phyloP scores from a whole-genome alignment of 2,329 filamentous ascomycete species.

The Allantophomopsis lycopodina region DNA sequence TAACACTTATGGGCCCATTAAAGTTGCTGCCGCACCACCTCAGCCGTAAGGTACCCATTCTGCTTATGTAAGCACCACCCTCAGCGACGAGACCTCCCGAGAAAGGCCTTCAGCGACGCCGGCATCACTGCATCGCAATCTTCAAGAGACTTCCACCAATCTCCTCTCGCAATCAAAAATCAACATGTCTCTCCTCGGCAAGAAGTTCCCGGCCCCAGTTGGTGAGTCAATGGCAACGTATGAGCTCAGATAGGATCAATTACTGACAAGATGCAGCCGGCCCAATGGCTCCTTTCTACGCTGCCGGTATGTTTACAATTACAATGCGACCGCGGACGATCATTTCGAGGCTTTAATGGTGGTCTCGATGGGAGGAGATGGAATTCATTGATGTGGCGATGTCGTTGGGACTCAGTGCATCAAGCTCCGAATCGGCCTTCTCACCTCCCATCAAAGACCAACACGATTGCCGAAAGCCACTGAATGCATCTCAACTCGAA shows the following conservation, averaged over 20 bases:
- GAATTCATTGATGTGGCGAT: neutral
- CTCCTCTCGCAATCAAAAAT: constrained; percentile 22
- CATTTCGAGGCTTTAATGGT: neutral
- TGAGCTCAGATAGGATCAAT: constrained; percentile 6
- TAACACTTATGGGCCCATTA: too few relatives aligned
- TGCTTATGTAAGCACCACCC: too few relatives aligned
- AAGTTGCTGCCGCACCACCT: too few relatives aligned
- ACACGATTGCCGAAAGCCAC: too few relatives aligned
- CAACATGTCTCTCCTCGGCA: constrained; percentile 69
- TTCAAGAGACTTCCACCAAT: constrained; percentile 12
- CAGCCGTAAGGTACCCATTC: too few relatives aligned
- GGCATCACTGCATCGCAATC: neutral
- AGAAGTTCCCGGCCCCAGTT: constrained; percentile 71
- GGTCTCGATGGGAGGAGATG: neutral
- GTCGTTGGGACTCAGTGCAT: neutral
- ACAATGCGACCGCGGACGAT: neutral
- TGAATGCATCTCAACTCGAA: neutral
- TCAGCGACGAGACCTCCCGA: too few relatives aligned
- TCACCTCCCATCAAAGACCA: too few relatives aligned
- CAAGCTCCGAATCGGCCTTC: too few relatives aligned
- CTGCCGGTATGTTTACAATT: constrained; percentile 59
- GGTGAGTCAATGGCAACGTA: constrained; percentile 42
- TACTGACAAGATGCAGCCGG: constrained; percentile 44
- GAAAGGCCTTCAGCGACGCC: neutral
- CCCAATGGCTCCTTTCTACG: constrained; percentile 89